Base-by-base conservation (phyloP, 1,284 basidiomycete genomes). In the Ganoderma sinense region DNA sequence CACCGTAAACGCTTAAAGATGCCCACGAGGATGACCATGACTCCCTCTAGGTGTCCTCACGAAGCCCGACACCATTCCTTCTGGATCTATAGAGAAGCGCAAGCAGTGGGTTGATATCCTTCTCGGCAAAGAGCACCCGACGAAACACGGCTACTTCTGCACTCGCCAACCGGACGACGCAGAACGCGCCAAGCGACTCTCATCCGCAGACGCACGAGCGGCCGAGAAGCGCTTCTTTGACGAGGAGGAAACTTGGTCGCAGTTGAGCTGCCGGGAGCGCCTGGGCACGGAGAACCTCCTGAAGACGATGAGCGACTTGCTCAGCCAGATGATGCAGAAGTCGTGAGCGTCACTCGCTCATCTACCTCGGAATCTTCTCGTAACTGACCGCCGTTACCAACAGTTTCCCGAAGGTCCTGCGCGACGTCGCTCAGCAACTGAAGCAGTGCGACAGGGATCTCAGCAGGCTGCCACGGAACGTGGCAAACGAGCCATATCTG, bases 101-200 rank as follows among this genome's bases (percentile, higher is more conserved):
- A 36, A 79, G 33, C 70, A 72, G 36, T 91, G 90, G 89, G 77
- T 82, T n/a, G 82, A 84, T 1, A 79, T 89, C 2, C 78, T 91
- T 26, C 83, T 87, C 69, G 87, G 87, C 20, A 77, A 77, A 10
- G 65, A 64, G 10, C 78, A 88, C 69, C 66, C 29, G 0, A 81
- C 90, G 18, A 83, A 75, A 20, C 88, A 89, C 59, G 91, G 91
- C 0, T 92, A 91, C 73, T 91, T 87, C 71, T 91, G 89, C 59
- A 88, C 89, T 40, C 87, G 88, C 48, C 86, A 90, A 23, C 87
- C 89, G 0, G 85, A 90, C 66, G 89, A 91, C 71, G 81, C 77
- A 0, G 87, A 90, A 69, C 84, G 90, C 0, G 73, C 75, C 13
- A 71, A 76, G 7, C 78, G 78, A 0, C 79, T 86, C 7, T 79